A percentile compares a stretch with the other conserved stretches of the same genome.
phyloP scores from a whole-genome alignment of 805 yeast species.

The Blastobotrys peoriensis region DNA sequence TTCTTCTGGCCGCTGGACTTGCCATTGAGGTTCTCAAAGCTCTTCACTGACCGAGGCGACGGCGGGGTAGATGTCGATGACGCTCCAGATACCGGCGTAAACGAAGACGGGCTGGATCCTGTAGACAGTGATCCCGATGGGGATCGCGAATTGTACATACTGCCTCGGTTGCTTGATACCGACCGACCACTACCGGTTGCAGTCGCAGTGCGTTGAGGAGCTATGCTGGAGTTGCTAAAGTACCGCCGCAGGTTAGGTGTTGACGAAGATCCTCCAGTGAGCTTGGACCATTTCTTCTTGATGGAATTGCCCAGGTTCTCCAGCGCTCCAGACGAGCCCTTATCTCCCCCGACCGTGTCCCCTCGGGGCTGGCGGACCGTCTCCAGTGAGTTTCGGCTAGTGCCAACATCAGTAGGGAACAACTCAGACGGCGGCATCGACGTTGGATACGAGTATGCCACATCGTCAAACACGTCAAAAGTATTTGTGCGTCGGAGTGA shows the following conservation, averaged over 20 bases:
- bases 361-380: constrained; percentile 4
- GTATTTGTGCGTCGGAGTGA: constrained; percentile 23
- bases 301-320: constrained; percentile 1
- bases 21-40: background rate
- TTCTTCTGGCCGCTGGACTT: background rate
- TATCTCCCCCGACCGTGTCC: no score
- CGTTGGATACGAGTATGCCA: constrained; percentile 28
- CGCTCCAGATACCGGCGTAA: constrained; percentile 7
- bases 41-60: constrained; percentile 6
- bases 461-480: constrained; percentile 33
- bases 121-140: constrained; percentile 1
- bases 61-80: constrained; percentile 9
- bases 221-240: background rate
- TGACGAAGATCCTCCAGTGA: background rate
- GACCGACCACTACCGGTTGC: background rate
- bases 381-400: constrained; percentile 1
- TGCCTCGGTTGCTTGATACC: background rate
- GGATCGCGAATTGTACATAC: background rate
- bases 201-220: background rate
- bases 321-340: background rate
- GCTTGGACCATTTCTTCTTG: constrained; percentile 5
- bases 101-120: constrained; percentile 5
- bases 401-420: constrained; percentile 3
- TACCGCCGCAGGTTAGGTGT: constrained; percentile 5
- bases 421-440: constrained; percentile 15